A percentile compares a stretch with the other conserved stretches of the same genome.
Evolutionary conservation across 345 rosid genomes (phyloP).

Genomic region (Litchi chinensis): DNA sequence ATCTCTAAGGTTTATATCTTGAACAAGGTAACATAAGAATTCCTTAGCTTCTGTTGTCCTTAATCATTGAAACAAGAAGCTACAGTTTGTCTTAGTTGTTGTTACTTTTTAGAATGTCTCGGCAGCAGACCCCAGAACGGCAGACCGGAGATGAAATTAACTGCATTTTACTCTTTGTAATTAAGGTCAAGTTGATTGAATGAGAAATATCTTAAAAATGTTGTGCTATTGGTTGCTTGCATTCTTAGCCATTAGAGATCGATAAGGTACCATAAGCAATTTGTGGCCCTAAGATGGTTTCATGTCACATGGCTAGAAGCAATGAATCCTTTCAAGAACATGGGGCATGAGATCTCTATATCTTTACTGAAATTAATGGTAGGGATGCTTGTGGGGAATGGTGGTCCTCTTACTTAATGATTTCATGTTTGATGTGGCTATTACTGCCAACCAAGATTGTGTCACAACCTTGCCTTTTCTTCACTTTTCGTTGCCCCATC

Average conservation of each 20-base stretch:
- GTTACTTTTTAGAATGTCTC: conserved; percentile 3
- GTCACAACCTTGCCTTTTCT: conserved; percentile 29
- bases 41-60: too few species aligned
- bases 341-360: conserved; percentile 37
- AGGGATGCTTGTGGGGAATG: conserved; percentile 29
- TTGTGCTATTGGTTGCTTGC: conserved; percentile 29
- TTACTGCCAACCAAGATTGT: conserved; percentile 35
- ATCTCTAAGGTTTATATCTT: too few species aligned
- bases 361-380: conserved; percentile 34
- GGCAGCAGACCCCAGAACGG: neutral
- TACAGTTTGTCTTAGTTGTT: neutral
- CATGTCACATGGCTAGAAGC: conserved; percentile 46
- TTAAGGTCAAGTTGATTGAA: conserved; percentile 15
- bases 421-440: conserved; percentile 27
- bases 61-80: too few species aligned
- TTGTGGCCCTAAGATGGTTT: conserved; percentile 47
- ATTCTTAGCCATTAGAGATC: conserved; percentile 34
- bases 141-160: conserved; percentile 1
- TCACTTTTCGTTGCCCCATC: conserved; percentile 16
- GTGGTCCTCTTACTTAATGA: conserved; percentile 41
- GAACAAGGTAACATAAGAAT: too few species aligned
- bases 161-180: conserved; percentile 2
- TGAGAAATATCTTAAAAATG: conserved; percentile 15
- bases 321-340: conserved; percentile 42
- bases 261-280: conserved; percentile 25